These are phyloP conservation scores for Pouteria campechiana DNA, from an alignment of 179 eudicot genomes.

Conservation along the genomic window DNA sequence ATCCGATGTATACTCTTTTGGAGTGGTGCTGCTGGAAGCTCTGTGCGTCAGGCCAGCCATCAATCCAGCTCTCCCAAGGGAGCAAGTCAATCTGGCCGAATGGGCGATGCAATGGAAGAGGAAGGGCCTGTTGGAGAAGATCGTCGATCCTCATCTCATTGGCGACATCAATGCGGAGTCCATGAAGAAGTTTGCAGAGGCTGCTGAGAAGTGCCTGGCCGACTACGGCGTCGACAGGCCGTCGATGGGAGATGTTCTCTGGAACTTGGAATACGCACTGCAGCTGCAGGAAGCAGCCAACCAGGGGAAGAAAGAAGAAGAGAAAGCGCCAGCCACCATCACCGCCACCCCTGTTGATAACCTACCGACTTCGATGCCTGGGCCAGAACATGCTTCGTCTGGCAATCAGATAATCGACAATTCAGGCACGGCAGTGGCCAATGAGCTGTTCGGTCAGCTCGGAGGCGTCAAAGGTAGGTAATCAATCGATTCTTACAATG, in stretches of 20 bases:
- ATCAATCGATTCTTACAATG: no score
- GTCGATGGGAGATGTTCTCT: conserved; percentile 84
- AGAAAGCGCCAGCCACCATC: conserved; percentile 1
- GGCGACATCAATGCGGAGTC: conserved; percentile 57
- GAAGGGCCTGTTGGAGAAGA: conserved; percentile 60
- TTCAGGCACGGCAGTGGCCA: no score
- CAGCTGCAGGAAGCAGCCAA: conserved; percentile 66
- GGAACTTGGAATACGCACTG: conserved; percentile 86
- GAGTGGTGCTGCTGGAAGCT: conserved; percentile 67
- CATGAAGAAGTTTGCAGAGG: conserved; percentile 71
- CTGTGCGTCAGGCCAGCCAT: conserved; percentile 71
- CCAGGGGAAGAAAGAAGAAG: conserved; percentile 43
- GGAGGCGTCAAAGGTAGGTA: no score
- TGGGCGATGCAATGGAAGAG: conserved; percentile 86
- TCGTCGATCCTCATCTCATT: conserved; percentile 46
- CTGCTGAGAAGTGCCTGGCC: conserved; percentile 85
- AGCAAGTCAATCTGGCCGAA: conserved; percentile 93
- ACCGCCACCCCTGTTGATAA: background rate
- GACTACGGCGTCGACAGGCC: conserved; percentile 93
- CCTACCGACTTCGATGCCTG: no score
- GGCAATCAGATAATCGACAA: no score
- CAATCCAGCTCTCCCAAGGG: conserved; percentile 57
- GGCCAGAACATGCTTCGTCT: no score
- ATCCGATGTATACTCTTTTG: conserved; percentile 74
- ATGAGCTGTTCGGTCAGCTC: no score